Evolutionary conservation across 2,329 filamentous ascomycete species (phyloP).

Genomic region (Chrysoporthe cubensis): DNA sequence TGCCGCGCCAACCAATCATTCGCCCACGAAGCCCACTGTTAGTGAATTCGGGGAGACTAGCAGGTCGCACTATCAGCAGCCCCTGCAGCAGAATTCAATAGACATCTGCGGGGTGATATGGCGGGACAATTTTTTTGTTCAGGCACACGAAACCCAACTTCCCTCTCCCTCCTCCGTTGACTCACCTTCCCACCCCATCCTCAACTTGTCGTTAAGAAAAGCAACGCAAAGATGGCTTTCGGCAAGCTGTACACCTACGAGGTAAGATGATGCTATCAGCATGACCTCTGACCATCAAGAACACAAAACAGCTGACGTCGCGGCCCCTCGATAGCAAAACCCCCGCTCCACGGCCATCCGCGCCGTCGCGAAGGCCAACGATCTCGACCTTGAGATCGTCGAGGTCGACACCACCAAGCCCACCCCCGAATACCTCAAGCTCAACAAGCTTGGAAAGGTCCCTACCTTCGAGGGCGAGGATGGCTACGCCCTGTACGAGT

Average conservation of each 20-base stretch:
- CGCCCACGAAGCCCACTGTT: constrained; percentile 7
- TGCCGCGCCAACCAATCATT: constrained; percentile 2
- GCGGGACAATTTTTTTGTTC: constrained; percentile 18
- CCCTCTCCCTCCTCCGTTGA: constrained; percentile 25
- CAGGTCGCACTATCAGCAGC: neutral
- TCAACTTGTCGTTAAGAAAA: constrained; percentile 32
- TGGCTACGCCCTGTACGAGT: constrained; percentile 87
- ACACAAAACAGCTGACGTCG: constrained; percentile 3
- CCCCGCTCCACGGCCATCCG: constrained; percentile 85
- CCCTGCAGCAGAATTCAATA: neutral
- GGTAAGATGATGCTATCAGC: constrained; percentile 54
- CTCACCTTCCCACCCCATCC: constrained; percentile 31
- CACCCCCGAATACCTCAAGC: constrained; percentile 77
- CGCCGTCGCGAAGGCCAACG: constrained; percentile 96
- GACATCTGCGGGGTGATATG: constrained; percentile 11
- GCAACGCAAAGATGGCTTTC: constrained; percentile 78
- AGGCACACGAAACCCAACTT: constrained; percentile 18
- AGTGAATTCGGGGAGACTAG: neutral
- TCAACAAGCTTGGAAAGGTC: constrained; percentile 88
- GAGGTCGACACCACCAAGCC: constrained; percentile 69
- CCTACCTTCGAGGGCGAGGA: constrained; percentile 92
- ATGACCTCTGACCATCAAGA: neutral
- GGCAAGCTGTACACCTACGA: constrained; percentile 92
- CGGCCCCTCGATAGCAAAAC: constrained; percentile 68
- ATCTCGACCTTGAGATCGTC: constrained; percentile 86